A percentile compares a stretch with the other conserved stretches of the same genome.
Evolutionary conservation across 2,329 filamentous ascomycete species (phyloP).

Genomic region (Ophiognomonia clavigignenti-juglandacearum): DNA sequence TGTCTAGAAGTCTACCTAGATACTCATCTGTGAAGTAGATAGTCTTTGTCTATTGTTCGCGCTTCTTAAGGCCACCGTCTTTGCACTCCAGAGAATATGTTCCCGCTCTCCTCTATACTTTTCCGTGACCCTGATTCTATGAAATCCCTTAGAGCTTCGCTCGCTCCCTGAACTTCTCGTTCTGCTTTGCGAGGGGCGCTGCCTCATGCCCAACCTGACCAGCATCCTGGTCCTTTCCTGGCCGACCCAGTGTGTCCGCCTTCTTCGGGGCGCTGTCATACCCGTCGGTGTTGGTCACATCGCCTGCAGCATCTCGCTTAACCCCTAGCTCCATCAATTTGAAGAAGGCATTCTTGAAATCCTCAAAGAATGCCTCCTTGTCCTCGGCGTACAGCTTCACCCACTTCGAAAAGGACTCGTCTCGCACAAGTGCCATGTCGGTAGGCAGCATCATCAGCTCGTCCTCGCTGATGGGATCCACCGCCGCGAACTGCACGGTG

Average conservation of each 20-base stretch:
- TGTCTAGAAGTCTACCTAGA: too few relatives aligned
- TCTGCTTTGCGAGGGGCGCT: constrained; percentile 32
- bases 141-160: constrained; percentile 30
- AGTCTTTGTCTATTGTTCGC: too few relatives aligned
- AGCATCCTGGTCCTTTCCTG: constrained; percentile 25
- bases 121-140: not conserved
- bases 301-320: constrained; percentile 45
- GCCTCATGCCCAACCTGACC: constrained; percentile 31
- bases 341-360: constrained; percentile 54
- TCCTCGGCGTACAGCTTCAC: constrained; percentile 56
- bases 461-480: constrained; percentile 50
- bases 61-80: too few relatives aligned
- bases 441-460: constrained; percentile 65
- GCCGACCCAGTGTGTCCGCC: constrained; percentile 25
- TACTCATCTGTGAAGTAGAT: too few relatives aligned
- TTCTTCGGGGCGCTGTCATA: constrained; percentile 29
- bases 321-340: constrained; percentile 60
- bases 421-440: constrained; percentile 53
- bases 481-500: constrained; percentile 53
- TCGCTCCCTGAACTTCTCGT: constrained; percentile 29
- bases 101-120: not conserved
- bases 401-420: constrained; percentile 48
- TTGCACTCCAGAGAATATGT: not conserved
- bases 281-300: constrained; percentile 48
- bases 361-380: constrained; percentile 56